These are phyloP conservation scores for Trypanosoma cruzi DNA, from an alignment of 208 protist genomes.

Conservation along the genomic window DNA sequence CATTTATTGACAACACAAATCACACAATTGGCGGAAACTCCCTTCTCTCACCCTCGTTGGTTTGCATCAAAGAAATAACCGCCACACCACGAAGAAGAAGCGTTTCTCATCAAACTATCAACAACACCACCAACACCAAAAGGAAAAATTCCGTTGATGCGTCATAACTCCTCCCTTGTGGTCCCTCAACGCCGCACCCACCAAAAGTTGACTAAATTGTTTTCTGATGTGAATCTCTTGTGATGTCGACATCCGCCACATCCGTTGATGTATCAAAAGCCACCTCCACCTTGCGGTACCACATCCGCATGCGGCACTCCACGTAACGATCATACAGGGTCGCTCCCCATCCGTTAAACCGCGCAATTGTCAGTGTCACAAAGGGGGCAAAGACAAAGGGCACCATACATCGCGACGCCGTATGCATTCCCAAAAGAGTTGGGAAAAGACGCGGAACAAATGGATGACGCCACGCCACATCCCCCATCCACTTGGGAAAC, in stretches of 20 bases:
- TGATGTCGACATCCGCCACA: slow-evolving; percentile 67
- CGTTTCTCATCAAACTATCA: too few species aligned
- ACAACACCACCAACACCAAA: too few species aligned
- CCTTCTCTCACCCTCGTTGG: background rate
- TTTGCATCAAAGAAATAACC: background rate
- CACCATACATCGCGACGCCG: slow-evolving; percentile 79
- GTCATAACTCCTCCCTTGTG: background rate
- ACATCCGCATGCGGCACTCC: slow-evolving; percentile 71
- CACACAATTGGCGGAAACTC: too few species aligned
- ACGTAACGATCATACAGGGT: slow-evolving; percentile 87
- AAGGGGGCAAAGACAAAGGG: slow-evolving; percentile 89
- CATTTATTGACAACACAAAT: slow-evolving; percentile 1
- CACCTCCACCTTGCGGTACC: slow-evolving; percentile 70
- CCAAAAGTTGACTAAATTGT: background rate
- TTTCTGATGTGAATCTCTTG: slow-evolving; percentile 28
- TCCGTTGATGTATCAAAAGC: slow-evolving; percentile 76
- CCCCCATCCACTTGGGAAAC: slow-evolving; percentile 89
- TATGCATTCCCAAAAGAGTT: slow-evolving; percentile 73
- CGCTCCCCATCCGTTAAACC: slow-evolving; percentile 55
- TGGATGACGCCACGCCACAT: slow-evolving; percentile 84
- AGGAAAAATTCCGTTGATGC: background rate
- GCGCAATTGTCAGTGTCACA: slow-evolving; percentile 49
- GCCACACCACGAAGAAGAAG: background rate
- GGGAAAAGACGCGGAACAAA: slow-evolving; percentile 90
- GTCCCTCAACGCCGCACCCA: background rate